Percentiles rank a stretch among this genome's conserved stretches.
Conservation (phyloP, 2,329 filamentous ascomycete genomes). For the Pyrenochaeta sp. region DNA sequence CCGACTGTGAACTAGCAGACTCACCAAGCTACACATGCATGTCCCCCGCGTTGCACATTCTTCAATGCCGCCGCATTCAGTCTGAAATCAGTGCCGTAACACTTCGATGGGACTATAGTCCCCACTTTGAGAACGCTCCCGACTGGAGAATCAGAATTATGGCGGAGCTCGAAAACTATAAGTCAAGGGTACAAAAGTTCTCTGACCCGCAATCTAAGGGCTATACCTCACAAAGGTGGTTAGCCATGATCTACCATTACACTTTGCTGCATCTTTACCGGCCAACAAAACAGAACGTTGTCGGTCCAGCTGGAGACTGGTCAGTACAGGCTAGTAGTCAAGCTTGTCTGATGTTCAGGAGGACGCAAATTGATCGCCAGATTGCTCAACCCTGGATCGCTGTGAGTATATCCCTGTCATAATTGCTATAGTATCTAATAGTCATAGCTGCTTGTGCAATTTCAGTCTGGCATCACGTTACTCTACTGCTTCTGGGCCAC, state of each 20-base stretch:
- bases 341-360: constrained; percentile 28
- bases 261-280: constrained; percentile 27
- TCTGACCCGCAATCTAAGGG: constrained; percentile 29
- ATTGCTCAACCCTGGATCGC: constrained; percentile 31
- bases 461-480: constrained; percentile 48
- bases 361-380: constrained; percentile 29
- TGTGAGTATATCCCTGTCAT: constrained; percentile 10
- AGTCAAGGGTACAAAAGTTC: constrained; percentile 21
- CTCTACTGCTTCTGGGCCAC: constrained; percentile 51
- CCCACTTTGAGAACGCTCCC: constrained; percentile 17
- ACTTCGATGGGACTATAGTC: constrained; percentile 22
- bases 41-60: constrained; percentile 26
- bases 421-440: constrained; percentile 2
- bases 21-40: constrained; percentile 20
- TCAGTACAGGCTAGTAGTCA: constrained; percentile 30
- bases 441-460: constrained; percentile 29
- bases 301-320: constrained; percentile 28
- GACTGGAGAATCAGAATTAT: constrained; percentile 29
- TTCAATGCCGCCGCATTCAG: constrained; percentile 29
- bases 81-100: constrained; percentile 27
- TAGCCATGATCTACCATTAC: constrained; percentile 32
- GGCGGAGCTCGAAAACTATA: constrained; percentile 25
- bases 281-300: constrained; percentile 22
- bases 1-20: constrained; percentile 15
- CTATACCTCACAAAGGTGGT: constrained; percentile 29